Evolutionary conservation across 2,329 filamentous ascomycete genomes (phyloP).

Genomic region (Aspergillus sp.): DNA sequence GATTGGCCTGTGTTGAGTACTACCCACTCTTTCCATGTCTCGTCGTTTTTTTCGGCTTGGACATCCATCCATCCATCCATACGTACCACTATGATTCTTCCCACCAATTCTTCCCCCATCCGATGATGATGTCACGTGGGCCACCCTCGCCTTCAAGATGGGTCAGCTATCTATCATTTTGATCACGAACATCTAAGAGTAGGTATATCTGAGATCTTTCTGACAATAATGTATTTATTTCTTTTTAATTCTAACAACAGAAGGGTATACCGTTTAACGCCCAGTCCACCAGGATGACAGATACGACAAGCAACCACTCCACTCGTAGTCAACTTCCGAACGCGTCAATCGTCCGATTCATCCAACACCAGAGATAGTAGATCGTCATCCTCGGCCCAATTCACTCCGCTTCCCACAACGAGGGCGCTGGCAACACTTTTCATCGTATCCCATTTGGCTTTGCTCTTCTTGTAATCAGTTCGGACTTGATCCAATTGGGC

Average conservation of each 20-base stretch:
- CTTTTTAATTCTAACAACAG: background rate
- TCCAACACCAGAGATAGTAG: constrained; percentile 71
- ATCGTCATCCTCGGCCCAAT: constrained; percentile 71
- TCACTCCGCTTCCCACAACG: constrained; percentile 75
- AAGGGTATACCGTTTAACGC: constrained; percentile 5
- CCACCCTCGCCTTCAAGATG: constrained; percentile 1
- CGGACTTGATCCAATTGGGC: constrained; percentile 60
- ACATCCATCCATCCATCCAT: constrained; percentile 1
- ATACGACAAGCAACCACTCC: too few relatives aligned
- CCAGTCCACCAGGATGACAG: too few relatives aligned
- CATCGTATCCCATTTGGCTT: constrained; percentile 68
- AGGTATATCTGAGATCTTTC: too few relatives aligned
- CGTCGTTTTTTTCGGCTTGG: background rate
- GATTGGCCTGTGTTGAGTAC: too few relatives aligned
- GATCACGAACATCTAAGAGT: background rate
- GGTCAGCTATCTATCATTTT: background rate
- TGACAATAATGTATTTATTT: too few relatives aligned
- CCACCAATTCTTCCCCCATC: background rate
- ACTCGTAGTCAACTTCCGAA: too few relatives aligned
- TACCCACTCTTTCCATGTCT: background rate
- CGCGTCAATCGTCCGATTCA: constrained; percentile 52
- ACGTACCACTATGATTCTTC: background rate
- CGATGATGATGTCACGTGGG: constrained; percentile 24
- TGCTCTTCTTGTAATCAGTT: constrained; percentile 58
- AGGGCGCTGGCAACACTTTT: constrained; percentile 77